A percentile compares a stretch with the other conserved stretches of the same genome.
phyloP scores from a whole-genome alignment of 306 rosid genomes.

The Cyclanthera cordifolia region DNA sequence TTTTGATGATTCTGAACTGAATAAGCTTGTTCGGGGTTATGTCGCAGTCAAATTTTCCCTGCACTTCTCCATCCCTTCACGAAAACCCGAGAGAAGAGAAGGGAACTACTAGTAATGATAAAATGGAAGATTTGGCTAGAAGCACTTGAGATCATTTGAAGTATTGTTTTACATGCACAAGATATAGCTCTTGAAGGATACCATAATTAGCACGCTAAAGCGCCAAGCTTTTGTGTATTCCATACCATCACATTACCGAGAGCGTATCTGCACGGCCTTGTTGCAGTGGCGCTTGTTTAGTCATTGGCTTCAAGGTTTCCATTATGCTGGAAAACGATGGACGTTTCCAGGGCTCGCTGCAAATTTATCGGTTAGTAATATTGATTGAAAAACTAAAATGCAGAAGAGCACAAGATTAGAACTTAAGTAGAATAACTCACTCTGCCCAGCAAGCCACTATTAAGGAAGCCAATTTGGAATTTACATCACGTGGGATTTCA shows the following conservation, averaged over 20 bases:
- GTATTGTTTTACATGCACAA: neutral
- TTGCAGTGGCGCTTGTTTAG: constrained; percentile 59
- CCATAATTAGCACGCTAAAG: constrained; percentile 49
- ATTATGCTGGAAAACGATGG: constrained; percentile 79
- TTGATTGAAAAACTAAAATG: neutral
- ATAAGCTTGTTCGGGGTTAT: neutral
- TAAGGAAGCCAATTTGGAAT: constrained; percentile 61
- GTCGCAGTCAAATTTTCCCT: neutral
- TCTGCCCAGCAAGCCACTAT: constrained; percentile 95
- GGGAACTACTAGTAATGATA: neutral
- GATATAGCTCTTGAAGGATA: constrained; percentile 14
- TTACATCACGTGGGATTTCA: constrained; percentile 75
- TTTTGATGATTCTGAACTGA: neutral
- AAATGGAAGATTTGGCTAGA: neutral
- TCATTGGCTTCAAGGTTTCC: constrained; percentile 77
- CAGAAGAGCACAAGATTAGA: neutral
- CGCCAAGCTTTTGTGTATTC: constrained; percentile 1
- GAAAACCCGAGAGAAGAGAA: neutral
- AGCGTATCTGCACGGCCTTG: constrained; percentile 48
- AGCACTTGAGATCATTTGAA: neutral
- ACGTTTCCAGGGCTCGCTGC: constrained; percentile 96
- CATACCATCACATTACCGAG: constrained; percentile 40
- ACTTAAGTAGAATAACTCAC: constrained; percentile 37
- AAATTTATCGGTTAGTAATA: constrained; percentile 16
- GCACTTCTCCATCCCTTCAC: neutral